phyloP scores from a whole-genome alignment of 306 rosid genomes.

The Canavalia ensiformis region DNA sequence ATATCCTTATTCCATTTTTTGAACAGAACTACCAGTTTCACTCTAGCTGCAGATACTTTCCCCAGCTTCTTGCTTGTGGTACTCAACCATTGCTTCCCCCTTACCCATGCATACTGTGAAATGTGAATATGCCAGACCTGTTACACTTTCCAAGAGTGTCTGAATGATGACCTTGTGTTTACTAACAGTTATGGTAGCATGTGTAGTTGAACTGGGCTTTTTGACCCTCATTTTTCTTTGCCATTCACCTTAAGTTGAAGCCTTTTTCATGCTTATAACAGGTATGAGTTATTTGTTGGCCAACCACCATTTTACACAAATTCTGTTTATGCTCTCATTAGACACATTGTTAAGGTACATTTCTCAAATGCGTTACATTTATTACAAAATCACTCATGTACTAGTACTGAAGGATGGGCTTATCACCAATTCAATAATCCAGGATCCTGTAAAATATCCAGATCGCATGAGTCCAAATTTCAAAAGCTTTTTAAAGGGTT shows the following conservation, averaged over 20 bases:
- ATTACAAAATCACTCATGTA: conserved; percentile 27
- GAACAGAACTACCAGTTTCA: conserved; percentile 7
- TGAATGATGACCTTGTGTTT: conserved; percentile 34
- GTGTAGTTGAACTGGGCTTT: conserved; percentile 22
- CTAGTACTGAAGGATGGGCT: conserved; percentile 23
- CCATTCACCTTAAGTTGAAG: conserved; percentile 46
- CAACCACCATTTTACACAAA: conserved; percentile 99
- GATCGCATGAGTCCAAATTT: conserved; percentile 85
- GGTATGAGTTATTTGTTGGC: conserved; percentile 98
- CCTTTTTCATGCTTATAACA: conserved; percentile 54
- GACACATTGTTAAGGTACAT: conserved; percentile 95
- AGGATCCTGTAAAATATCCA: conserved; percentile 99
- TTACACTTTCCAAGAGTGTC: conserved; percentile 32
- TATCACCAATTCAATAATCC: conserved; percentile 51
- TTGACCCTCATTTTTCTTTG: conserved; percentile 32
- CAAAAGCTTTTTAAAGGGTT: conserved; percentile 89
- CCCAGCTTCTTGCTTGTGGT: conserved; percentile 41
- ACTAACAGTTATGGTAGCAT: conserved; percentile 40
- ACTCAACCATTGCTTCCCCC: conserved; percentile 16
- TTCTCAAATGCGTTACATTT: conserved; percentile 4
- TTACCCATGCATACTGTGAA: background rate
- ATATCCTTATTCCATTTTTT: conserved; percentile 16
- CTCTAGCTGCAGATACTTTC: conserved; percentile 30
- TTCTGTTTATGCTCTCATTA: conserved; percentile 93
- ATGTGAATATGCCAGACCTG: background rate